Evolutionary conservation across 163 green algal genomes (phyloP).

Genomic region (Chlorella variabilis): DNA sequence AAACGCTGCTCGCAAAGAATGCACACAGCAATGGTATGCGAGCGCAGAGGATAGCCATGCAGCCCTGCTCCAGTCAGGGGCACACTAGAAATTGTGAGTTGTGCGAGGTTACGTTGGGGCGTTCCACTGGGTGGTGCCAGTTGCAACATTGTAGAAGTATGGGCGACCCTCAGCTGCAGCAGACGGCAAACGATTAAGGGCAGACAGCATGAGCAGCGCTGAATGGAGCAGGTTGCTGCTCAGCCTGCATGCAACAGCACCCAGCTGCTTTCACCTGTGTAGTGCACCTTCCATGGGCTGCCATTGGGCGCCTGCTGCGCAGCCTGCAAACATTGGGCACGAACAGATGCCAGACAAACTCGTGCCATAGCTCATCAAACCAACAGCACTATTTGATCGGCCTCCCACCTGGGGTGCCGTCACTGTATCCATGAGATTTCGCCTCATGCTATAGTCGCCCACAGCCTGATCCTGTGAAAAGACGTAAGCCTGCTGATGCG

Average conservation of each 20-base stretch:
- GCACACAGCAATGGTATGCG: too few relatives aligned
- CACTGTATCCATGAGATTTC: conserved; percentile 39
- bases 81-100: too few relatives aligned
- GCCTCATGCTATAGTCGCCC: not conserved
- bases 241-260: not conserved
- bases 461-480: conserved; percentile 10
- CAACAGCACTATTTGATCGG: not conserved
- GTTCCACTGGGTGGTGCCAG: conserved; percentile 68
- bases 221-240: not conserved
- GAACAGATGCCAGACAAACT: not conserved
- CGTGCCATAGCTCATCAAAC: not conserved
- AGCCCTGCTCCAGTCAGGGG: not conserved
- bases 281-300: conserved; percentile 63
- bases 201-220: not conserved
- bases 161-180: conserved; percentile 52
- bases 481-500: not conserved
- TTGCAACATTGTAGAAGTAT: conserved; percentile 68
- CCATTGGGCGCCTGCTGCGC: conserved; percentile 14
- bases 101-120: conserved; percentile 23
- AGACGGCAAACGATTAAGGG: not conserved
- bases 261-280: conserved; percentile 33
- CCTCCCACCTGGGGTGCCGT: conserved; percentile 27
- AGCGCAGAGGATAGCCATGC: too few relatives aligned
- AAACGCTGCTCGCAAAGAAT: too few relatives aligned
- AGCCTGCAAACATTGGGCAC: too few relatives aligned